These are phyloP conservation scores for Saccharomyces hybrid DNA, from an alignment of 1,139 yeast genomes.

Conservation along the genomic window DNA sequence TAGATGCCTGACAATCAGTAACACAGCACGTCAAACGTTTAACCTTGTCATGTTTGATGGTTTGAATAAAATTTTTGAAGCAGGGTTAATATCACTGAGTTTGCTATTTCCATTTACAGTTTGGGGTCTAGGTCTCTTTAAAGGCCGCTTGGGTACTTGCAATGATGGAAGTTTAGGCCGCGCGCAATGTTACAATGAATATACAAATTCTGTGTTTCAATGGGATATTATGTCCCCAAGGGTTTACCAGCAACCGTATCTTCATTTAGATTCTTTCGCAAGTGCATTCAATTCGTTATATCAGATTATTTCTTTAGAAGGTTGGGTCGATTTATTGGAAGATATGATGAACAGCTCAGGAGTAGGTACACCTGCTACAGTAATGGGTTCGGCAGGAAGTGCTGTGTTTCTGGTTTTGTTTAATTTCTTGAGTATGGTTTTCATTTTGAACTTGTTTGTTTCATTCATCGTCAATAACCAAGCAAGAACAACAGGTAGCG, in stretches of 20 bases:
- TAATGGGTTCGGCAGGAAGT: constrained; percentile 58
- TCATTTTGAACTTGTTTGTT: constrained; percentile 80
- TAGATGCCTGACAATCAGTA: constrained; percentile 71
- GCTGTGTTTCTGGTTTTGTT: constrained; percentile 69
- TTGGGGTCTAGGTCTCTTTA: constrained; percentile 83
- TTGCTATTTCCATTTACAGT: constrained; percentile 77
- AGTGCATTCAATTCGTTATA: constrained; percentile 63
- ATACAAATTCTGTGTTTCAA: constrained; percentile 47
- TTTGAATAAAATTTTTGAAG: constrained; percentile 64
- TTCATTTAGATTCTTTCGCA: constrained; percentile 61
- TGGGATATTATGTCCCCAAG: constrained; percentile 80
- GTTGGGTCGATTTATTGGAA: constrained; percentile 77
- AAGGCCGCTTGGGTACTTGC: constrained; percentile 67
- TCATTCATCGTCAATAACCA: constrained; percentile 86
- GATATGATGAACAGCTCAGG: constrained; percentile 73
- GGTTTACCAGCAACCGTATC: constrained; percentile 52
- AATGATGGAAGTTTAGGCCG: constrained; percentile 45
- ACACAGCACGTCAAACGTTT: constrained; percentile 70
- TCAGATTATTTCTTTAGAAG: constrained; percentile 84
- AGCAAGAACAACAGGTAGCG: constrained; percentile 76
- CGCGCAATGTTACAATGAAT: constrained; percentile 58
- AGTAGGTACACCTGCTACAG: constrained; percentile 48
- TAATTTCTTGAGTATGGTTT: constrained; percentile 72
- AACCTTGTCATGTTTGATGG: constrained; percentile 80
- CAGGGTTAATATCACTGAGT: constrained; percentile 67